A percentile compares a stretch with the other conserved stretches of the same genome.
phyloP scores from a whole-genome alignment of 2,329 filamentous ascomycete species.

The Myriosclerotinia scirpicola region DNA sequence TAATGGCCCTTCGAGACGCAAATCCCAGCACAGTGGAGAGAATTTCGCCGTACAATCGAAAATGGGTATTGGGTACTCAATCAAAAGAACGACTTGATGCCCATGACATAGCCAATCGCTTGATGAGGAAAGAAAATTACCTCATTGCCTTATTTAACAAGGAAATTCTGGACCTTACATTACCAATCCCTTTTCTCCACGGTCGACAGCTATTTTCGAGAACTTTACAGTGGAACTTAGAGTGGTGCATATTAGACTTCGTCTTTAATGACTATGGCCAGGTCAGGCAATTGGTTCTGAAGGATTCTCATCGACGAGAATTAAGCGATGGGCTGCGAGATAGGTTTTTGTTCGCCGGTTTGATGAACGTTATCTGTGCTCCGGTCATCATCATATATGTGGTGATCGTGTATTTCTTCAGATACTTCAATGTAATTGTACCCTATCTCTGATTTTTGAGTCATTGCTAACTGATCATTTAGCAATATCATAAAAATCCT shows the following conservation, averaged over 20 bases:
- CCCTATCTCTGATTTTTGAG: not conserved
- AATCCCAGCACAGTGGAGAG: conserved; percentile 66
- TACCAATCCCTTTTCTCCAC: conserved; percentile 80
- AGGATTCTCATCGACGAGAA: conserved; percentile 74
- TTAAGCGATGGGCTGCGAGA: conserved; percentile 76
- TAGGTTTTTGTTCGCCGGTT: conserved; percentile 77
- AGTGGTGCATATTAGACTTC: conserved; percentile 87
- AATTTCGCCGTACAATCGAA: conserved; percentile 57
- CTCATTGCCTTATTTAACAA: conserved; percentile 97
- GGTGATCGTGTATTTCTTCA: conserved; percentile 86
- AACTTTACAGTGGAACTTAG: conserved; percentile 88
- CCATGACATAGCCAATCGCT: conserved; percentile 91
- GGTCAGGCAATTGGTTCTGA: conserved; percentile 81
- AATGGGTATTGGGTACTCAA: conserved; percentile 64
- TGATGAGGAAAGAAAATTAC: conserved; percentile 97
- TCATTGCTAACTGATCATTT: conserved; percentile 28
- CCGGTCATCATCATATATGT: conserved; percentile 87
- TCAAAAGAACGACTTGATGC: conserved; percentile 94
- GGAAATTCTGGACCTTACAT: conserved; percentile 82
- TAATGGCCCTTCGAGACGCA: conserved; percentile 69
- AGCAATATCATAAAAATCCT: conserved; percentile 95
- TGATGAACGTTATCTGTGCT: conserved; percentile 83
- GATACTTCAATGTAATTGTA: conserved; percentile 77
- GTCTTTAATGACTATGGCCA: conserved; percentile 90
- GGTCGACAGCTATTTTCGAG: conserved; percentile 82